Conservation (phyloP, 2,329 filamentous ascomycete species). For the Talaromyces sp. region DNA sequence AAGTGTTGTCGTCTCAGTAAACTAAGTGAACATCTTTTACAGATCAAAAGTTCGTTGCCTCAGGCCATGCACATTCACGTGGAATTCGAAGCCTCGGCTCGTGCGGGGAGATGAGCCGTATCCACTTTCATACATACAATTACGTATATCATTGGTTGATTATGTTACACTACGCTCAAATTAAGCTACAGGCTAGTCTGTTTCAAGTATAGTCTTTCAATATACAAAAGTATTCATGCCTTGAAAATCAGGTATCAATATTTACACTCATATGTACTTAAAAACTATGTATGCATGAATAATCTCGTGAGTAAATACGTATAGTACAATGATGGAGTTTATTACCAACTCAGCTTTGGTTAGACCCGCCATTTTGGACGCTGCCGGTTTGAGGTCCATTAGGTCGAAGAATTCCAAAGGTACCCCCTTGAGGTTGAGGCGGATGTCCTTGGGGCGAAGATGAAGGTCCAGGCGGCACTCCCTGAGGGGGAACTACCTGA, state of each 20-base stretch:
- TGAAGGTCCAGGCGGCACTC: background rate
- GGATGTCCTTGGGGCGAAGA: background rate
- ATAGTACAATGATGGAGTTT: background rate
- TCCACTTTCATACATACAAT: background rate
- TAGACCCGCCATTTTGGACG: no score
- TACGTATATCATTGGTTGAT: background rate
- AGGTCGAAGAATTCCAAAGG: no score
- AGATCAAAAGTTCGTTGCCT: background rate
- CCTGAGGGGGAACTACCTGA: background rate
- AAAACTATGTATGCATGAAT: background rate
- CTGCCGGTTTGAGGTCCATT: no score
- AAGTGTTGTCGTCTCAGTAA: no score
- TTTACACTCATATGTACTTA: background rate
- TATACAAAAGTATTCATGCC: background rate
- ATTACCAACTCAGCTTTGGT: background rate
- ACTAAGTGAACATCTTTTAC: background rate
- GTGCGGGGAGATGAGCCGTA: background rate
- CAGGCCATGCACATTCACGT: background rate
- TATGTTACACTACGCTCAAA: background rate
- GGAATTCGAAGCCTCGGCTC: conserved; percentile 6
- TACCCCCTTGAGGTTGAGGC: background rate
- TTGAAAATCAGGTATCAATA: background rate
- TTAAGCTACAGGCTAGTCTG: background rate
- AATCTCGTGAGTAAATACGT: background rate
- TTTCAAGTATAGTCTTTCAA: background rate